Percentiles rank a stretch among this genome's conserved stretches.
Conservation (phyloP, 1,139 yeast species). For the Pichia sp. region DNA sequence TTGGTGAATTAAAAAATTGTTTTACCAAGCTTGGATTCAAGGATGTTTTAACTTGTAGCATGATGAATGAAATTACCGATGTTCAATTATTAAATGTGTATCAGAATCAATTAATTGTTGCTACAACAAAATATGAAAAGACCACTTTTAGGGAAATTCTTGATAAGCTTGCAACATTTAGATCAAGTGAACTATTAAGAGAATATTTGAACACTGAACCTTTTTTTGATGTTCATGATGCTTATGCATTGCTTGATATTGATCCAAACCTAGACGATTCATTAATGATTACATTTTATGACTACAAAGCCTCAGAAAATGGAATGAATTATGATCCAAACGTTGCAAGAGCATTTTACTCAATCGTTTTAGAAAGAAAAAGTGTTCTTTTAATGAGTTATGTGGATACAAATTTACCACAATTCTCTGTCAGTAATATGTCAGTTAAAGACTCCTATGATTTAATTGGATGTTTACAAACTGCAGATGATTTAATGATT, state of each 20-base stretch:
- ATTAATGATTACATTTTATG: conserved; percentile 63
- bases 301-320: conserved; percentile 50
- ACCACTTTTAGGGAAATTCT: conserved; percentile 34
- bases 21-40: conserved; percentile 50
- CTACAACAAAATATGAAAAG: conserved; percentile 22
- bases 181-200: conserved; percentile 39
- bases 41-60: conserved; percentile 13
- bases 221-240: conserved; percentile 43
- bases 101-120: conserved; percentile 21
- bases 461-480: conserved; percentile 38
- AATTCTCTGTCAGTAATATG: conserved; percentile 21
- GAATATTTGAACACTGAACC: conserved; percentile 51
- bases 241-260: conserved; percentile 56
- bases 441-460: conserved; percentile 35
- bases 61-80: conserved; percentile 24
- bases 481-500: conserved; percentile 51
- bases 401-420: conserved; percentile 41
- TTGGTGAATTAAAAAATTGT: conserved; percentile 51
- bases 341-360: conserved; percentile 45
- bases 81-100: conserved; percentile 25
- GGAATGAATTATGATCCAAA: conserved; percentile 24
- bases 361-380: conserved; percentile 52
- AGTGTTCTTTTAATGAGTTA: conserved; percentile 42
- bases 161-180: conserved; percentile 39
- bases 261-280: conserved; percentile 70